Percentiles rank a stretch among this genome's conserved stretches.
phyloP scores from a whole-genome alignment of 1,139 yeast genomes.

The Wickerhamomyces sp. region DNA sequence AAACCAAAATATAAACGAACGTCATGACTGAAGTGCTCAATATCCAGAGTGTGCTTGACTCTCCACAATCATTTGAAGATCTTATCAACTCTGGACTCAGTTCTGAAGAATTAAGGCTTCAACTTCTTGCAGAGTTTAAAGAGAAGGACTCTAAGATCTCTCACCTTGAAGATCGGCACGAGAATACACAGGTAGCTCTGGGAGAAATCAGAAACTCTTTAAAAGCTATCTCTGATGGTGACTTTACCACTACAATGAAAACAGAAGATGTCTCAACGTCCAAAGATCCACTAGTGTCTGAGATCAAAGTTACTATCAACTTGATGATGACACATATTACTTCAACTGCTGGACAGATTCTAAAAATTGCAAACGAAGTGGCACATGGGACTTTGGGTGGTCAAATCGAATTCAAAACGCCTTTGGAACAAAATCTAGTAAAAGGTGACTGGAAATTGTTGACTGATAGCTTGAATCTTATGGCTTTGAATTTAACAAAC shows the following conservation, averaged over 20 bases:
- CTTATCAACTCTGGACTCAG: slow-evolving; percentile 3
- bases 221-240: slow-evolving; percentile 87
- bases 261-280: slow-evolving; percentile 66
- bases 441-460: slow-evolving; percentile 88
- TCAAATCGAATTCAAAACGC: slow-evolving; percentile 45
- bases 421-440: slow-evolving; percentile 1
- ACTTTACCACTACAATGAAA: slow-evolving; percentile 70
- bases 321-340: slow-evolving; percentile 87
- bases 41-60: slow-evolving; percentile 1
- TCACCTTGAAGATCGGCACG: slow-evolving; percentile 25
- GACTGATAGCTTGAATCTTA: slow-evolving; percentile 81
- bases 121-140: slow-evolving; percentile 1
- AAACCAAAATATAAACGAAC: no score
- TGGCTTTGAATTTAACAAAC: slow-evolving; percentile 86
- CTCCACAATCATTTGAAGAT: slow-evolving; percentile 4
- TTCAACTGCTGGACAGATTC: slow-evolving; percentile 80
- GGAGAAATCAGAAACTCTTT: slow-evolving; percentile 82
- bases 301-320: slow-evolving; percentile 70
- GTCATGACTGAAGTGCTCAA: not conserved
- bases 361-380: slow-evolving; percentile 87
- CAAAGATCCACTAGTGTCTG: slow-evolving; percentile 65
- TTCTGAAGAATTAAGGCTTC: slow-evolving; percentile 2
- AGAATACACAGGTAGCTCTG: slow-evolving; percentile 70
- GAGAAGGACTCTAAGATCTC: slow-evolving; percentile 3
- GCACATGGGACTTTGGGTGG: slow-evolving; percentile 89